Percentiles rank a stretch among this genome's conserved stretches.
phyloP scores from a whole-genome alignment of 257 asterid genomes.

The Nicotiana noctiflora region DNA sequence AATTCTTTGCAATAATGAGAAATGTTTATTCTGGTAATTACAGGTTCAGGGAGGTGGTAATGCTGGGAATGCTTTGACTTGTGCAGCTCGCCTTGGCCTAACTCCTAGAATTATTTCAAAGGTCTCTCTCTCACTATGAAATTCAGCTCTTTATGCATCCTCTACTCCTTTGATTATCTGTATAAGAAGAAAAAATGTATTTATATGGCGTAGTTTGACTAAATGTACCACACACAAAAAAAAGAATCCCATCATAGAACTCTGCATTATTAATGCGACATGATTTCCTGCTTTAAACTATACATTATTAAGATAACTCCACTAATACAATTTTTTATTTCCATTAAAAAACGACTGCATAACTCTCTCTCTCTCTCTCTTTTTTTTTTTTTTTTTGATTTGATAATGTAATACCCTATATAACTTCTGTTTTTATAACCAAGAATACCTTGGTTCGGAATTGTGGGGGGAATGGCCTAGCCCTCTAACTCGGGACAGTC shows the following conservation, averaged over 20 bases:
- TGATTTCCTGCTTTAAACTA: background rate
- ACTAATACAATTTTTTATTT: background rate
- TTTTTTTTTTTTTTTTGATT: too few relatives aligned
- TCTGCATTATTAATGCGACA: background rate
- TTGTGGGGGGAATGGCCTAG: background rate
- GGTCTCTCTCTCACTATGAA: slow-evolving; percentile 32
- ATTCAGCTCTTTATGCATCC: background rate
- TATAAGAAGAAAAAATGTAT: background rate
- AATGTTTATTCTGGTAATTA: background rate
- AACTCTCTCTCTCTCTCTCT: background rate
- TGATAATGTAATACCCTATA: background rate
- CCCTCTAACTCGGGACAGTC: background rate
- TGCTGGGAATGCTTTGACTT: slow-evolving; percentile 86
- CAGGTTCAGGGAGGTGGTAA: slow-evolving; percentile 95
- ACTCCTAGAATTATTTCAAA: slow-evolving; percentile 74
- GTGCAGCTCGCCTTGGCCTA: slow-evolving; percentile 84
- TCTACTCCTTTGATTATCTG: background rate
- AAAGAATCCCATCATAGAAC: background rate
- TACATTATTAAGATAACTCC: background rate
- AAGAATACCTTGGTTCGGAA: background rate
- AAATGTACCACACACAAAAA: too few relatives aligned
- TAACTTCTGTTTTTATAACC: background rate
- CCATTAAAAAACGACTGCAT: background rate
- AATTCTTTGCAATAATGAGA: background rate
- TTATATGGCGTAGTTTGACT: too few relatives aligned